These are phyloP conservation scores for Nemania serpens DNA, from an alignment of 2,329 filamentous ascomycete species.

Conservation along the genomic window DNA sequence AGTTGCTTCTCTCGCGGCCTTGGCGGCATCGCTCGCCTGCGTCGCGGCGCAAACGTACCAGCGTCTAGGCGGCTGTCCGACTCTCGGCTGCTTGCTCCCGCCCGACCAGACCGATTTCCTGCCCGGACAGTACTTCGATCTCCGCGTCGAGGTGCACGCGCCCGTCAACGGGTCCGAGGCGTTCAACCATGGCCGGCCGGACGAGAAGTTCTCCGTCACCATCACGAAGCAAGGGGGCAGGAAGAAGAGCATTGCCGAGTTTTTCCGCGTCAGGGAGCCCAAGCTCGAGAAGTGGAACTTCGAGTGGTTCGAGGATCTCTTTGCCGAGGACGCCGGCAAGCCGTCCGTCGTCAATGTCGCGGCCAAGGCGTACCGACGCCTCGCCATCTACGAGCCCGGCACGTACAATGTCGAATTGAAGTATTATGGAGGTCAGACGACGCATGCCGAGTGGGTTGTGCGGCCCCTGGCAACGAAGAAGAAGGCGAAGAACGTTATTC, in stretches of 20 bases:
- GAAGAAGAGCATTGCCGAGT: slow-evolving; percentile 62
- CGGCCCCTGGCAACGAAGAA: slow-evolving; percentile 70
- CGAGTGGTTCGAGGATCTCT: slow-evolving; percentile 83
- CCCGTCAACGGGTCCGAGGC: slow-evolving; percentile 81
- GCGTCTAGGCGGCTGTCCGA: slow-evolving; percentile 62
- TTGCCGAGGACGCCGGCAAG: slow-evolving; percentile 71
- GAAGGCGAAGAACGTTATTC: slow-evolving; percentile 82
- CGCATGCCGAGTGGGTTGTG: slow-evolving; percentile 77
- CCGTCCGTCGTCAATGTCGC: slow-evolving; percentile 79
- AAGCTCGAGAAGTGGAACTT: slow-evolving; percentile 81
- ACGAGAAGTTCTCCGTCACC: slow-evolving; percentile 76
- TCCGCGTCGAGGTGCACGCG: slow-evolving; percentile 81
- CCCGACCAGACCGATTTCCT: slow-evolving; percentile 78
- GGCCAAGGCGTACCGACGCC: slow-evolving; percentile 75
- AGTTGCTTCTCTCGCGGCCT: slow-evolving; percentile 16
- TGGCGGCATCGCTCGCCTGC: slow-evolving; percentile 45
- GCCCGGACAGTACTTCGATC: slow-evolving; percentile 81
- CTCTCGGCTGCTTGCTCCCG: slow-evolving; percentile 63
- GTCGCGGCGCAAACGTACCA: slow-evolving; percentile 63
- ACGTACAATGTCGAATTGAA: slow-evolving; percentile 76
- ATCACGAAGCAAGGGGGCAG: slow-evolving; percentile 66
- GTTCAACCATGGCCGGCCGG: slow-evolving; percentile 69
- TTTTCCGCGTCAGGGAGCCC: slow-evolving; percentile 73
- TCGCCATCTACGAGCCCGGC: slow-evolving; percentile 78
- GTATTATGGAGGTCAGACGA: slow-evolving; percentile 75